phyloP scores from a whole-genome alignment of 169 alveolate genomes.

The Plasmodium vinckei region DNA sequence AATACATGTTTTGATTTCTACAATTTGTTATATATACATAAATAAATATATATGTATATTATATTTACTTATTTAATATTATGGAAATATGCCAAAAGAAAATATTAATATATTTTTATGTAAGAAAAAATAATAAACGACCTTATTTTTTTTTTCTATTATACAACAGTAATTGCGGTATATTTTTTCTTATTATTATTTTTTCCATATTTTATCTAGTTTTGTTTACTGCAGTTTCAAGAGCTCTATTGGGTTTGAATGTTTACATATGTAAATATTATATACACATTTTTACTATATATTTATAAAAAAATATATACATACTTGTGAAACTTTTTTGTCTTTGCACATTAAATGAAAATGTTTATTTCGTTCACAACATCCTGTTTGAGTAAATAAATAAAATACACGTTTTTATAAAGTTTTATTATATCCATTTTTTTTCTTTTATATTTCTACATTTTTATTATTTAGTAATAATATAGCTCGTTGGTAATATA shows the following conservation, averaged over 20 bases:
- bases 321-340: conserved; percentile 6
- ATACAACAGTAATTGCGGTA: too few relatives aligned
- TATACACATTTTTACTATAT: neutral
- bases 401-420: neutral
- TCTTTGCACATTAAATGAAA: conserved; percentile 14
- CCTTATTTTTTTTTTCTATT: too few relatives aligned
- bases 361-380: conserved; percentile 7
- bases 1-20: neutral
- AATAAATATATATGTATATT: neutral
- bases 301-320: neutral
- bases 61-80: neutral
- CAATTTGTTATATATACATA: neutral
- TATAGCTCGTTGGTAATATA: neutral
- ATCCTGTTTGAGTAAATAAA: neutral
- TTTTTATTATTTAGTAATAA: conserved; percentile 1
- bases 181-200: too few relatives aligned
- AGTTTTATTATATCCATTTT: conserved; percentile 8
- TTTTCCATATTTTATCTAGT: too few relatives aligned
- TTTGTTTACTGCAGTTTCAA: too few relatives aligned
- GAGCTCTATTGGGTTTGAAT: neutral
- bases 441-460: neutral
- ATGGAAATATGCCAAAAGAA: neutral
- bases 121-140: too few relatives aligned
- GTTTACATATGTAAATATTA: neutral
- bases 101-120: too few relatives aligned